Evolutionary conservation across 1,284 basidiomycete genomes (phyloP).

Genomic region (Athelia sp.): DNA sequence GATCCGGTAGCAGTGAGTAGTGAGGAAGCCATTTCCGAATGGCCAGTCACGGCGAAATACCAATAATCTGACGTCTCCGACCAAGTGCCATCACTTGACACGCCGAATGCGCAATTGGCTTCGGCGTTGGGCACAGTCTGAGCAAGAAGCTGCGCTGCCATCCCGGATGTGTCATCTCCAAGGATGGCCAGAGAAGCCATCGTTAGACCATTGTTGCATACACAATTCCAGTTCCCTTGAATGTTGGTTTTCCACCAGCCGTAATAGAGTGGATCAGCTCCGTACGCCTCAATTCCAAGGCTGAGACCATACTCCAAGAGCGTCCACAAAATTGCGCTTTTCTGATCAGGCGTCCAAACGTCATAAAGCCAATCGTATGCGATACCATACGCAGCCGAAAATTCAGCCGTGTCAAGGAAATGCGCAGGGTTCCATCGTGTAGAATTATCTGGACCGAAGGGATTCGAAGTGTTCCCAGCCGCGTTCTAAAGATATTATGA

Average conservation of each 20-base stretch:
- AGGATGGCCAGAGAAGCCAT: conserved; percentile 89
- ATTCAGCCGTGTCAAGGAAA: conserved; percentile 94
- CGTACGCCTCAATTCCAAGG: conserved; percentile 54
- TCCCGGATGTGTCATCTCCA: conserved; percentile 76
- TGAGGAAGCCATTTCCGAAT: conserved; percentile 85
- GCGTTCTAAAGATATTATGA: neutral
- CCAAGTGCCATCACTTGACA: conserved; percentile 86
- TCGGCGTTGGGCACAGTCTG: conserved; percentile 73
- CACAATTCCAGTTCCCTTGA: conserved; percentile 95
- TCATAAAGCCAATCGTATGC: conserved; percentile 97
- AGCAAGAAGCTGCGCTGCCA: conserved; percentile 63
- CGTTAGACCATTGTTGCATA: conserved; percentile 90
- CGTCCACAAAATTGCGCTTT: conserved; percentile 63
- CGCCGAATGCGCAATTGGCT: conserved; percentile 69
- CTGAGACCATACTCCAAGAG: conserved; percentile 79
- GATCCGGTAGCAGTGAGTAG: conserved; percentile 85
- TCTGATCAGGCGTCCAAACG: conserved; percentile 74
- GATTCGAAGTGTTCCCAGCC: conserved; percentile 25
- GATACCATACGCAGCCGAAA: conserved; percentile 83
- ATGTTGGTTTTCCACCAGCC: conserved; percentile 62
- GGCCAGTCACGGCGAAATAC: conserved; percentile 92
- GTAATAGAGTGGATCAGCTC: conserved; percentile 32
- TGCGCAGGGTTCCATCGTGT: conserved; percentile 80
- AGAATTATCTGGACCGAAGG: conserved; percentile 54
- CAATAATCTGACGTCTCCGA: conserved; percentile 94